These are phyloP conservation scores for Kazachstania sp. DNA, from an alignment of 1,139 yeast genomes.

Conservation along the genomic window DNA sequence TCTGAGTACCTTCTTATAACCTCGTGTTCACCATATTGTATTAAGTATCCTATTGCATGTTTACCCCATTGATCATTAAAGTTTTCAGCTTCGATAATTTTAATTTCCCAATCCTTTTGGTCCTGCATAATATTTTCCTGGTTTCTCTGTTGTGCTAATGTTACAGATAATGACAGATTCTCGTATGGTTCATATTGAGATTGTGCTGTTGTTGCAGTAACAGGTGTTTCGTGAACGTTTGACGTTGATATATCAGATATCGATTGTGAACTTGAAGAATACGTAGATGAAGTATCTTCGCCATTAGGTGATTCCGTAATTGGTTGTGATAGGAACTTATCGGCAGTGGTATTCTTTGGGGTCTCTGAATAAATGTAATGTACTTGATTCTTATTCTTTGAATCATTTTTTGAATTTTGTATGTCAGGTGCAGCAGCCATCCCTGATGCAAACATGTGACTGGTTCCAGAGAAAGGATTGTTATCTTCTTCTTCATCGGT, in stretches of 20 bases:
- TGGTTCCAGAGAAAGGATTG: slow-evolving; percentile 40
- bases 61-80: slow-evolving; percentile 39
- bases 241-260: neutral
- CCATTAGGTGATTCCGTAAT: neutral
- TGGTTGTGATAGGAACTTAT: neutral
- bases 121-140: neutral
- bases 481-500: slow-evolving; percentile 30
- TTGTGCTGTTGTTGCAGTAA: neutral
- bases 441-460: slow-evolving; percentile 37
- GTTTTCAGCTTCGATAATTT: slow-evolving; percentile 28
- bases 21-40: slow-evolving; percentile 48
- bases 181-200: slow-evolving; percentile 18
- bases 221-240: neutral
- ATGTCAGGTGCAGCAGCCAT: slow-evolving; percentile 21
- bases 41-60: slow-evolving; percentile 76
- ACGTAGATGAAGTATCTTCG: neutral
- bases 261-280: neutral
- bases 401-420: neutral
- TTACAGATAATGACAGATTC: slow-evolving; percentile 22
- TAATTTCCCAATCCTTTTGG: slow-evolving; percentile 11
- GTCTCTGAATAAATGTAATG: neutral
- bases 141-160: slow-evolving; percentile 6
- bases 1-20: slow-evolving; percentile 87
- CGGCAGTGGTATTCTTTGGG: neutral
- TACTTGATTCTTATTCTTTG: neutral